Percentiles rank a stretch among this genome's conserved stretches.
phyloP scores from a whole-genome alignment of 257 asterid species.

The Salvia splendens region DNA sequence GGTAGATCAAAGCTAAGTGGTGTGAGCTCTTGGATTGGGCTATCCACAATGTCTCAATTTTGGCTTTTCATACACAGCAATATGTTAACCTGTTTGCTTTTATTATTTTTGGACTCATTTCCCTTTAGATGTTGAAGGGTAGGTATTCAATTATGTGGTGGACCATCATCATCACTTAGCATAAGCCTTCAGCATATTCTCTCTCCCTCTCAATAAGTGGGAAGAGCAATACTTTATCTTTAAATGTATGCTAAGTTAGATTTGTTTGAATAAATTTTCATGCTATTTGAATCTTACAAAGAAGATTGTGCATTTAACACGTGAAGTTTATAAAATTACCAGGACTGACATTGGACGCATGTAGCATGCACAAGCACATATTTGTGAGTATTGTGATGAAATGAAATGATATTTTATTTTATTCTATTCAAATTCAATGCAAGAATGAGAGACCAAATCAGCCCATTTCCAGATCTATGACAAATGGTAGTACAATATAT shows the following conservation, averaged over 20 bases:
- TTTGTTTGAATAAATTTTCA: background rate
- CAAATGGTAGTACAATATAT: background rate
- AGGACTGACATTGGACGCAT: background rate
- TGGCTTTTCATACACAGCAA: background rate
- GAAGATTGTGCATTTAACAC: background rate
- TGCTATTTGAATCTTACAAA: background rate
- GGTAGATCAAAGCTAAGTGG: slow-evolving; percentile 36
- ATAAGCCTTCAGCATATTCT: slow-evolving; percentile 35
- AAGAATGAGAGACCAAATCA: slow-evolving; percentile 24
- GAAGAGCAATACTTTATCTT: too few relatives aligned
- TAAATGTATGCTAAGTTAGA: background rate
- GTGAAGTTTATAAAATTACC: background rate
- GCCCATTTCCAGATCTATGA: slow-evolving; percentile 22
- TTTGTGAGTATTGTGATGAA: background rate
- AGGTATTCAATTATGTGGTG: slow-evolving; percentile 31
- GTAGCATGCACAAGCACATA: background rate
- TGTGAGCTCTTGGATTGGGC: slow-evolving; percentile 23
- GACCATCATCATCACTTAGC: slow-evolving; percentile 9
- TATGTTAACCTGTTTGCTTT: background rate
- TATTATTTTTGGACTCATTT: slow-evolving; percentile 27
- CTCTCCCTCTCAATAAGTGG: slow-evolving; percentile 1
- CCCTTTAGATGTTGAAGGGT: slow-evolving; percentile 29
- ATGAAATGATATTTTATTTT: background rate
- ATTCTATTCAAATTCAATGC: background rate
- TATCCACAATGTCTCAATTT: slow-evolving; percentile 33